Evolutionary conservation across 495 filamentous ascomycete genomes (phyloP).

Genomic region (Xylona heveae): DNA sequence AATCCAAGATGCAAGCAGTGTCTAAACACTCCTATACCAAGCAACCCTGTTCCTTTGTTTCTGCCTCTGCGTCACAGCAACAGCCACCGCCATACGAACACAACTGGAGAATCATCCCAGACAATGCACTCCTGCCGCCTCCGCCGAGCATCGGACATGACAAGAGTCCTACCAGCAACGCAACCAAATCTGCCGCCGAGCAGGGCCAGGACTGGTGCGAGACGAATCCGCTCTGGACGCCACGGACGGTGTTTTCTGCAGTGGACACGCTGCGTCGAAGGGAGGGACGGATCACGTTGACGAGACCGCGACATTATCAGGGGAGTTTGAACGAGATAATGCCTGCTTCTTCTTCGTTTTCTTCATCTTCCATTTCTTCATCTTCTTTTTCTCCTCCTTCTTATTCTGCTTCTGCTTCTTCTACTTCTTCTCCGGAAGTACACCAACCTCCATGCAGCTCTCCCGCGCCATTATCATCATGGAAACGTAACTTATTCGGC

Average conservation of each 20-base stretch:
- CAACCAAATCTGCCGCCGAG: constrained; percentile 42
- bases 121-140: constrained; percentile 62
- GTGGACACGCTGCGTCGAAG: constrained; percentile 27
- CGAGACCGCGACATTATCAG: constrained; percentile 10
- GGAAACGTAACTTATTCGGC: no score
- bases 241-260: constrained; percentile 23
- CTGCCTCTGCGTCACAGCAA: constrained; percentile 20
- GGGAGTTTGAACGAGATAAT: constrained; percentile 8
- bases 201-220: constrained; percentile 52
- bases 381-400: no score
- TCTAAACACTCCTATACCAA: no score
- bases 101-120: constrained; percentile 64
- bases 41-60: no score
- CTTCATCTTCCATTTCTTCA: no score
- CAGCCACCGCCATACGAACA: constrained; percentile 40
- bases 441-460: no score
- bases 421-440: no score
- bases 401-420: no score
- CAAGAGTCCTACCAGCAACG: constrained; percentile 51
- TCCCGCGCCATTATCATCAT: no score
- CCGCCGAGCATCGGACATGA: constrained; percentile 52
- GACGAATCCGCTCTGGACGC: constrained; percentile 36
- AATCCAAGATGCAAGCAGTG: no score
- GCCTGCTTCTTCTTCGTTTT: no score
- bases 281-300: constrained; percentile 11